Evolutionary conservation across 768 basidiomycete species (phyloP).

Genomic region (Hypholoma fasciculare): DNA sequence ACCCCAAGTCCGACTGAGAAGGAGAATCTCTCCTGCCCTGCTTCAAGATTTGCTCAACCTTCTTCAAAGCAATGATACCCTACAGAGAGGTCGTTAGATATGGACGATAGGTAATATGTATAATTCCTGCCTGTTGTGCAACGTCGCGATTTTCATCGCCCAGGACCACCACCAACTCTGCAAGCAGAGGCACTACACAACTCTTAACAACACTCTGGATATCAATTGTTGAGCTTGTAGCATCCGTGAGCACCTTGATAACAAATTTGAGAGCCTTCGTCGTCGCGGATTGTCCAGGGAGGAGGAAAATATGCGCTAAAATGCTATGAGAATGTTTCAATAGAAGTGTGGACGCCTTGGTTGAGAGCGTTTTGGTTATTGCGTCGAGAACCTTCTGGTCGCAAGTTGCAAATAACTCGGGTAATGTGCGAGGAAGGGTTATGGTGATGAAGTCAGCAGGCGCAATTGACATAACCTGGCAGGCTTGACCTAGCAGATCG

Average conservation of each 20-base stretch:
- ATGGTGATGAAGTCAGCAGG: constrained; percentile 62
- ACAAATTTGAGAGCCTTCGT: constrained; percentile 64
- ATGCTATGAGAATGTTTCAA: constrained; percentile 55
- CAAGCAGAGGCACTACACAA: constrained; percentile 67
- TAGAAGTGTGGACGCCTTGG: constrained; percentile 13
- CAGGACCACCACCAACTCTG: constrained; percentile 73
- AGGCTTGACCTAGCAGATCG: constrained; percentile 58
- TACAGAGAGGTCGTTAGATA: constrained; percentile 10
- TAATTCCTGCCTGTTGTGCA: constrained; percentile 42
- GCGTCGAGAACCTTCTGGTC: constrained; percentile 59
- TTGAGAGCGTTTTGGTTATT: constrained; percentile 57
- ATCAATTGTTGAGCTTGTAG: constrained; percentile 38
- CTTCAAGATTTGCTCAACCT: constrained; percentile 46
- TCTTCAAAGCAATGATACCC: constrained; percentile 38
- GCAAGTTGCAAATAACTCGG: constrained; percentile 63
- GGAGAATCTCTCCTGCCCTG: constrained; percentile 26
- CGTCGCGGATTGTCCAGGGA: constrained; percentile 54
- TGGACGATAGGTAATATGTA: background rate
- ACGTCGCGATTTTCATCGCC: constrained; percentile 62
- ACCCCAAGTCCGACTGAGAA: constrained; percentile 41
- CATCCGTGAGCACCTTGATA: constrained; percentile 52
- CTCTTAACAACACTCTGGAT: constrained; percentile 61
- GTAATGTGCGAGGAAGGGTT: constrained; percentile 66
- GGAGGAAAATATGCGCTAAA: constrained; percentile 65
- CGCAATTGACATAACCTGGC: constrained; percentile 63